A percentile compares a stretch with the other conserved stretches of the same genome.
Conservation (phyloP, 495 filamentous ascomycete genomes). For the Penicillium silybi region DNA sequence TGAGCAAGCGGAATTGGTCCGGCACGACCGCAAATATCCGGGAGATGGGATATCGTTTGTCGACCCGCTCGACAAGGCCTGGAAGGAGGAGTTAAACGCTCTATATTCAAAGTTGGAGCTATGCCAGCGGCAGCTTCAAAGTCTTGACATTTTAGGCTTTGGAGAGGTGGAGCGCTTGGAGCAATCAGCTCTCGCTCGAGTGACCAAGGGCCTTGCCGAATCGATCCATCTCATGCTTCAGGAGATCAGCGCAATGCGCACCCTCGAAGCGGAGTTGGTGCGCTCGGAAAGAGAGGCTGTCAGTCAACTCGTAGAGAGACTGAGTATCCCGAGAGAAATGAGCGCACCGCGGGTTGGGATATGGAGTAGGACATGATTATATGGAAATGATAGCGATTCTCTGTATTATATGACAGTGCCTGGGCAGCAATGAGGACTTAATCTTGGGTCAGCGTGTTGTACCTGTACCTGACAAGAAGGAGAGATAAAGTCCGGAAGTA, state of each 20-base stretch:
- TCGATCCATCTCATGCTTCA: slow-evolving; percentile 38
- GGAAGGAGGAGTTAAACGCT: slow-evolving; percentile 39
- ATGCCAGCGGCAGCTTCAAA: slow-evolving; percentile 35
- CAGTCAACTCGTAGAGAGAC: slow-evolving; percentile 28
- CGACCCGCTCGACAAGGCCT: slow-evolving; percentile 38
- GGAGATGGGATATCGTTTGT: slow-evolving; percentile 29
- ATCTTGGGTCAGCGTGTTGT: background rate
- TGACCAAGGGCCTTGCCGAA: slow-evolving; percentile 27
- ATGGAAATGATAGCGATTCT: background rate
- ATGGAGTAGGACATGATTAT: slow-evolving; percentile 15
- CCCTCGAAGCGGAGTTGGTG: slow-evolving; percentile 39
- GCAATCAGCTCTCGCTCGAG: slow-evolving; percentile 34
- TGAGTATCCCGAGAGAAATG: slow-evolving; percentile 15
- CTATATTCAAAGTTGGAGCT: slow-evolving; percentile 38
- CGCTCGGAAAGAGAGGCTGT: slow-evolving; percentile 36
- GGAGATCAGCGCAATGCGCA: slow-evolving; percentile 39
- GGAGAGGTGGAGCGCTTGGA: slow-evolving; percentile 28
- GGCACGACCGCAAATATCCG: slow-evolving; percentile 19
- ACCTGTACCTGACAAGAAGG: background rate
- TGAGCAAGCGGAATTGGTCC: slow-evolving; percentile 28
- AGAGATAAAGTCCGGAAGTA: background rate
- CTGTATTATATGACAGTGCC: background rate
- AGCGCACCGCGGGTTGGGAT: slow-evolving; percentile 12
- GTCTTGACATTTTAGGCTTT: slow-evolving; percentile 35
- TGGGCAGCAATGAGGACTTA: background rate